Base-by-base conservation (phyloP, 108 stramenopile genomes). In the Schizochytrium sp. region DNA sequence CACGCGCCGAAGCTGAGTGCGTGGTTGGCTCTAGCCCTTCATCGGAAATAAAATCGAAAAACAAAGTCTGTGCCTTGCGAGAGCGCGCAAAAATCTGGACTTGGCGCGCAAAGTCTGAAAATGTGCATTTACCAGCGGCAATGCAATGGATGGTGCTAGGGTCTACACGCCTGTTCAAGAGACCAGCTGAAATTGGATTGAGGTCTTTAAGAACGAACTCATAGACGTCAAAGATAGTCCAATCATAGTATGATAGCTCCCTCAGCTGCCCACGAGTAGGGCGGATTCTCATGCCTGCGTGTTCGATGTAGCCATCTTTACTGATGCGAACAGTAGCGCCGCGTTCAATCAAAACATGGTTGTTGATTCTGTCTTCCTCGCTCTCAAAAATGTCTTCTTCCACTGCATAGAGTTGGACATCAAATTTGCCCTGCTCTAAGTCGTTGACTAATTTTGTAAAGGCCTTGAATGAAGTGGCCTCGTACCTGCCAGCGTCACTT, bases 71-170 rank as follows among this genome's bases (percentile, higher is more conserved):
- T 8, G 40, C 40, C 28, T 69, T 69, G 12, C 64, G 64, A 38
- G 64, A 69, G 28, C 64, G 64, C 64, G 44, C 44, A 15, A 3
- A 69, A 8, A 69, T 44, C 15, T 69, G 64, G 42, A 69, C 44
- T 38, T 69, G 64, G 10, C 64, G 64, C 12, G 64, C 64, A 69
- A 69, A 69, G 64, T 69, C 64, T 38, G 64, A 38, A 69, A 69
- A 69, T 38, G 15, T 38, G 64, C 64, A 69, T 7, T 38, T 38
- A 38, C 64, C 64, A 7, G 64, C 64, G 1, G 44, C 64, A 12
- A 69, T 7, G 64, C 64, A 69, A 69, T 69, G 64, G 12, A 69
- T 44, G 19, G 64, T 69, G 7, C 5, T 15, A 38, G 64, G 44
- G 15, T 69, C 15, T 38, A 44, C 42, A 1, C 64, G 64, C 28